Percentiles rank a stretch among this genome's conserved stretches.
Evolutionary conservation across 352 stramenopile genomes (phyloP).

Genomic region (Pythium coloratum): DNA sequence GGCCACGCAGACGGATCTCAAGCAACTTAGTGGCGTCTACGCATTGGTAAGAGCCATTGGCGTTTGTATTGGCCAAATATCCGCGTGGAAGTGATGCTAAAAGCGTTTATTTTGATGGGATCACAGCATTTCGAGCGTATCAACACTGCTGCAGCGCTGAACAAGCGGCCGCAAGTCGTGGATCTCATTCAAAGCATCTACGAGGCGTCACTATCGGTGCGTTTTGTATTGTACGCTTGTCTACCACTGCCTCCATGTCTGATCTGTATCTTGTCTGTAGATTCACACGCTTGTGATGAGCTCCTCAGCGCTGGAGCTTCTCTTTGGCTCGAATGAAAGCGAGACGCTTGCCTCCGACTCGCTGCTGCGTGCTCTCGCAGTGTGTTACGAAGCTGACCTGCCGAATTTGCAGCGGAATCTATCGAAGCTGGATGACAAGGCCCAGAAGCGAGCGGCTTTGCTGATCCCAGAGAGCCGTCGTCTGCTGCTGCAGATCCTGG

Average conservation of each 20-base stretch:
- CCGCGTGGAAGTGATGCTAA: background rate
- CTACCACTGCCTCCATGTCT: background rate
- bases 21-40: conserved; percentile 31
- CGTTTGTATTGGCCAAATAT: background rate
- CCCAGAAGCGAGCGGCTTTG: conserved; percentile 30
- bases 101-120: background rate
- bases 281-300: conserved; percentile 31
- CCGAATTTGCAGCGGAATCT: conserved; percentile 48
- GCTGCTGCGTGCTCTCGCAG: conserved; percentile 47
- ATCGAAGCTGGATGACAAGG: conserved; percentile 41
- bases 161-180: conserved; percentile 38
- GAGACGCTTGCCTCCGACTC: conserved; percentile 34
- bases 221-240: background rate
- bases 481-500: conserved; percentile 41
- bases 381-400: conserved; percentile 63
- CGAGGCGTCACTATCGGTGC: conserved; percentile 50
- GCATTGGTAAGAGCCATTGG: conserved; percentile 20
- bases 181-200: conserved; percentile 43
- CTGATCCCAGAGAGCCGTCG: conserved; percentile 53
- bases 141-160: conserved; percentile 26
- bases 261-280: conserved; percentile 1
- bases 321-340: conserved; percentile 35
- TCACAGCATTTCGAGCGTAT: conserved; percentile 43
- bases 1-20: conserved; percentile 26
- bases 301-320: conserved; percentile 14